These are phyloP conservation scores for Penicillium coffeae DNA, from an alignment of 495 filamentous ascomycete genomes.

Conservation along the genomic window DNA sequence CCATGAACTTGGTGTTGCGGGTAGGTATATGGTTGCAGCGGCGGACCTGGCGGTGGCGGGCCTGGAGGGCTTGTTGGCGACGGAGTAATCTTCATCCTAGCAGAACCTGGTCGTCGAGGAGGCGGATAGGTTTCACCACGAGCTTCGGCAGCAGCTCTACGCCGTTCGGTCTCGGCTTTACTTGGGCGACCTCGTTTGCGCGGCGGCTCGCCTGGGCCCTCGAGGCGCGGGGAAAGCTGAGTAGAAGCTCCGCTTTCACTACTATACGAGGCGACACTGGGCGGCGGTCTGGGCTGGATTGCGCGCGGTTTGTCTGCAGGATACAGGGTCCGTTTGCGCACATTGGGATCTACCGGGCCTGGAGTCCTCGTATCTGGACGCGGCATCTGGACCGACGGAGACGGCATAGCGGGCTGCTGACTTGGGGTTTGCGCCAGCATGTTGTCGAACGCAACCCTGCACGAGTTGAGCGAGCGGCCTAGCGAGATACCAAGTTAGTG, in stretches of 20 bases:
- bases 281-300: constrained; percentile 40
- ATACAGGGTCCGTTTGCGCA: constrained; percentile 36
- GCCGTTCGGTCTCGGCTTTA: constrained; percentile 52
- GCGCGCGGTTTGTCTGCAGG: constrained; percentile 37
- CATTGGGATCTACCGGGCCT: constrained; percentile 21
- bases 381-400: constrained; percentile 9
- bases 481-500: not conserved
- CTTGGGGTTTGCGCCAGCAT: constrained; percentile 28
- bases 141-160: constrained; percentile 48
- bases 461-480: constrained; percentile 46
- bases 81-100: constrained; percentile 29
- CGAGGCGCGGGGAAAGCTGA: constrained; percentile 35
- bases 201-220: constrained; percentile 35
- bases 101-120: constrained; percentile 26
- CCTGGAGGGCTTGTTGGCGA: constrained; percentile 33
- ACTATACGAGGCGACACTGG: constrained; percentile 34
- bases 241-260: constrained; percentile 38
- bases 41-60: constrained; percentile 1
- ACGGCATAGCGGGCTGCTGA: not conserved
- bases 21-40: constrained; percentile 3
- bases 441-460: constrained; percentile 33
- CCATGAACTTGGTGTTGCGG: not conserved
- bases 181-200: constrained; percentile 60
- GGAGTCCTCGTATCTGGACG: constrained; percentile 20
- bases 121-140: constrained; percentile 50